A percentile compares a stretch with the other conserved stretches of the same genome.
These are phyloP conservation scores for Trichodelitschia bisporula DNA, from an alignment of 495 filamentous ascomycete genomes.

Conservation along the genomic window DNA sequence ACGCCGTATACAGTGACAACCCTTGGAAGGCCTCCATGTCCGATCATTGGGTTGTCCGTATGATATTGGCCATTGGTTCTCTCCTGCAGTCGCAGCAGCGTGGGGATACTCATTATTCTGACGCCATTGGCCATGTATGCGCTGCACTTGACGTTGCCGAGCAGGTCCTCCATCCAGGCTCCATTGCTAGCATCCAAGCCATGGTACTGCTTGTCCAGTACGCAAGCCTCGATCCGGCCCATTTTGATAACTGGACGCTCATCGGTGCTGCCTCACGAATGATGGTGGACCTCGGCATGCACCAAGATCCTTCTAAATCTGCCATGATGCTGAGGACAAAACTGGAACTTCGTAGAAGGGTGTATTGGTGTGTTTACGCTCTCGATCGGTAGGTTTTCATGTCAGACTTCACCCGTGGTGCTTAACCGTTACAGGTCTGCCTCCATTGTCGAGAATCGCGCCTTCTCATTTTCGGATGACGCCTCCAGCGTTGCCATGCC, in stretches of 20 bases:
- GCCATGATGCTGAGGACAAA: conserved; percentile 31
- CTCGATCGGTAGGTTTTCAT: conserved; percentile 41
- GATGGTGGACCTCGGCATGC: conserved; percentile 66
- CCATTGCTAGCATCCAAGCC: conserved; percentile 58
- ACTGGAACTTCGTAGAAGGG: conserved; percentile 48
- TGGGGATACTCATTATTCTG: conserved; percentile 34
- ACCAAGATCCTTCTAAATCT: conserved; percentile 61
- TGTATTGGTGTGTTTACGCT: conserved; percentile 70
- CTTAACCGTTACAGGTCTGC: conserved; percentile 31
- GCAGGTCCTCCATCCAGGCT: conserved; percentile 58
- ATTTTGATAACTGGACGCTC: conserved; percentile 78
- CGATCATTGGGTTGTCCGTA: conserved; percentile 65
- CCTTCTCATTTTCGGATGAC: conserved; percentile 80
- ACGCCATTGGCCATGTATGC: conserved; percentile 39
- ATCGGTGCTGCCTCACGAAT: conserved; percentile 69
- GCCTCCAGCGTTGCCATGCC: conserved; percentile 41
- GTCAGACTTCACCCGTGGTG: conserved; percentile 3
- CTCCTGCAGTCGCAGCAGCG: conserved; percentile 42
- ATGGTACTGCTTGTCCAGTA: conserved; percentile 69
- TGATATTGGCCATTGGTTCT: conserved; percentile 66
- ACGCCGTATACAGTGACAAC: conserved; percentile 48
- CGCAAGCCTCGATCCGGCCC: conserved; percentile 61
- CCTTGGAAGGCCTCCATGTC: conserved; percentile 35
- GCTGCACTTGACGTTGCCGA: conserved; percentile 54
- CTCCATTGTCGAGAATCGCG: conserved; percentile 51